Evolutionary conservation across 1,284 basidiomycete species (phyloP).

Genomic region (Fomitopsis pinicola): DNA sequence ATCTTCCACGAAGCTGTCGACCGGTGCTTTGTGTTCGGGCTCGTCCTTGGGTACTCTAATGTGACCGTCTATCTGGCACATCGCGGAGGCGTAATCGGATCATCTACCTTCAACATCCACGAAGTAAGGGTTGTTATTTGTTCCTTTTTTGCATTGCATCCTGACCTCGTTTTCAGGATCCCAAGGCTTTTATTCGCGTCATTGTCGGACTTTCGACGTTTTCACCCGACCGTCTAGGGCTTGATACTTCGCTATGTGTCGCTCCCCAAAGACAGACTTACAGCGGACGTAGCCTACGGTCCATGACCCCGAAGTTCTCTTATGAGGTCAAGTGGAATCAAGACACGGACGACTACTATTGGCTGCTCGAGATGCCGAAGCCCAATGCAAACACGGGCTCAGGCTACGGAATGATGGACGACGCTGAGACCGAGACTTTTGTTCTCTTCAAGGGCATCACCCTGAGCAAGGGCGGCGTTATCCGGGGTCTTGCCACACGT

Average conservation of each 20-base stretch:
- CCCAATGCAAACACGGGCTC: neutral
- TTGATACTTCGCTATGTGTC: constrained; percentile 2
- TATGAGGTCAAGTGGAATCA: neutral
- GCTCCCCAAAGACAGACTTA: neutral
- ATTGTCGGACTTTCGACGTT: neutral
- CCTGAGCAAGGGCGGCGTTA: neutral
- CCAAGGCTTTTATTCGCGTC: neutral
- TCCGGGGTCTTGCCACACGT: constrained; percentile 4
- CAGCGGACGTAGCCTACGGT: neutral
- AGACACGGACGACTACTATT: neutral
- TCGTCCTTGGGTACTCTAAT: neutral
- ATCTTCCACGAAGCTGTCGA: neutral
- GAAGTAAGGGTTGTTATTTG: neutral
- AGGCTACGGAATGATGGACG: neutral
- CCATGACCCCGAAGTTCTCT: neutral
- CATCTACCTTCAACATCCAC: neutral
- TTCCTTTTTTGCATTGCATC: neutral
- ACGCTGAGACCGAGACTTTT: neutral
- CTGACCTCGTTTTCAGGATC: neutral
- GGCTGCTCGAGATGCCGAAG: neutral
- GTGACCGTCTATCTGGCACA: constrained; percentile 2
- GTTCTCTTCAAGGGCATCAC: constrained; percentile 2
- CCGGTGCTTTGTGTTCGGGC: constrained; percentile 2
- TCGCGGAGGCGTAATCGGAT: constrained; percentile 1
- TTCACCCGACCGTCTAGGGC: neutral